These are phyloP conservation scores for Talaromyces sp. DNA, from an alignment of 2,329 filamentous ascomycete species.

Conservation along the genomic window DNA sequence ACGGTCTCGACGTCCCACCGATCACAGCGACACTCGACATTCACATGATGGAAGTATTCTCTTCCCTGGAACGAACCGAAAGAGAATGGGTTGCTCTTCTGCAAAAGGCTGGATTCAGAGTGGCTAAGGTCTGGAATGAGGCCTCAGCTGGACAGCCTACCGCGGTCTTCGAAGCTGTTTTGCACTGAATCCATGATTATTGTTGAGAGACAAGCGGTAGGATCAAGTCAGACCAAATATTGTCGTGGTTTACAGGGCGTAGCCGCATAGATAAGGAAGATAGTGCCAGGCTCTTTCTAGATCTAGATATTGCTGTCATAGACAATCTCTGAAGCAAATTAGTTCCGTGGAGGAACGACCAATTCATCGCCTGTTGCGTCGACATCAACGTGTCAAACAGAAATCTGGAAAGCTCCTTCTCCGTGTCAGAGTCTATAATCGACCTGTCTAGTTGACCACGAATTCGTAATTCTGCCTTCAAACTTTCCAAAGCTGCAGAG, in stretches of 20 bases:
- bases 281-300: not conserved
- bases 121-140: constrained; percentile 4
- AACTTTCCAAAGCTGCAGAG: not conserved
- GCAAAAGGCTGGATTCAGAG: constrained; percentile 14
- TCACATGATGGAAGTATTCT: constrained; percentile 19
- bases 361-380: not conserved
- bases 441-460: not conserved
- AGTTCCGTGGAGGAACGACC: not conserved
- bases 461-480: not conserved
- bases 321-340: not conserved
- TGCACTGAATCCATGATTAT: not conserved
- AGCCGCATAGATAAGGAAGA: not conserved
- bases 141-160: not conserved
- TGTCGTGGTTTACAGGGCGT: not conserved
- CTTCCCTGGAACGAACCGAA: constrained; percentile 18
- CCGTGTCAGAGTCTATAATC: not conserved
- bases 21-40: constrained; percentile 12
- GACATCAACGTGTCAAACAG: not conserved
- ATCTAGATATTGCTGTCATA: not conserved
- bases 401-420: not conserved
- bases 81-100: constrained; percentile 19
- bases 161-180: constrained; percentile 4
- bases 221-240: not conserved
- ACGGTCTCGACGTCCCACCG: not conserved
- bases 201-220: not conserved